A percentile compares a stretch with the other conserved stretches of the same genome.
These are phyloP conservation scores for Pythium oligandrum DNA, from an alignment of 352 stramenopile species.

Conservation along the genomic window DNA sequence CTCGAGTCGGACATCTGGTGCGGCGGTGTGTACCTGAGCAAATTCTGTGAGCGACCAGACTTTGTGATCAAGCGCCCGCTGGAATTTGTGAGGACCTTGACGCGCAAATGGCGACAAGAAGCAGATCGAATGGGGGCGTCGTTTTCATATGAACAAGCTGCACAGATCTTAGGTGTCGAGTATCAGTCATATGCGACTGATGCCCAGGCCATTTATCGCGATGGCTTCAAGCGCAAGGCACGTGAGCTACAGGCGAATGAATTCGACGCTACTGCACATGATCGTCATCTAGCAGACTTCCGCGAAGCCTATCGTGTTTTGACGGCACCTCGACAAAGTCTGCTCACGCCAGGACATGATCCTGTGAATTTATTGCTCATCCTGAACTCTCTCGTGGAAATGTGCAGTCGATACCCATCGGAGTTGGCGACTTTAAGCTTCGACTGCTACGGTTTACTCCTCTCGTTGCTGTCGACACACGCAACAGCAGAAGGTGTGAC, in stretches of 20 bases:
- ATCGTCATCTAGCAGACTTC: slow-evolving; percentile 31
- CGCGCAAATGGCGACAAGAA: slow-evolving; percentile 80
- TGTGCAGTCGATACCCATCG: slow-evolving; percentile 58
- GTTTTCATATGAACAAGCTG: slow-evolving; percentile 36
- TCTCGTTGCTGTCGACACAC: slow-evolving; percentile 51
- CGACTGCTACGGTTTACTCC: slow-evolving; percentile 59
- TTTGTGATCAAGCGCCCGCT: slow-evolving; percentile 84
- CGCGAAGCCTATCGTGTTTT: slow-evolving; percentile 64
- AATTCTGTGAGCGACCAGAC: slow-evolving; percentile 86
- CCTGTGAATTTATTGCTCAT: slow-evolving; percentile 65
- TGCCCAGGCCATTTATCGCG: slow-evolving; percentile 31
- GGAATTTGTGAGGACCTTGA: slow-evolving; percentile 80
- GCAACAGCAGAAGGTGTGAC: slow-evolving; percentile 44
- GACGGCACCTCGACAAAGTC: slow-evolving; percentile 54
- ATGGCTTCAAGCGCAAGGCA: slow-evolving; percentile 51
- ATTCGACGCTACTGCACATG: slow-evolving; percentile 25
- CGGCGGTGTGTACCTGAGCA: slow-evolving; percentile 90
- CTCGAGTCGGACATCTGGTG: slow-evolving; percentile 92
- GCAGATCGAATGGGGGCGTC: slow-evolving; percentile 20
- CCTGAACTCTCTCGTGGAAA: slow-evolving; percentile 53
- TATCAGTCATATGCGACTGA: slow-evolving; percentile 7
- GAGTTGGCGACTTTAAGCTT: slow-evolving; percentile 57
- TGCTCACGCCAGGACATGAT: slow-evolving; percentile 67
- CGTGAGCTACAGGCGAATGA: slow-evolving; percentile 26
- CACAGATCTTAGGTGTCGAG: slow-evolving; percentile 28